Percentiles rank a stretch among this genome's conserved stretches.
These are phyloP conservation scores for Monosporozyma servazzii DNA, from an alignment of 805 yeast genomes.

Conservation along the genomic window DNA sequence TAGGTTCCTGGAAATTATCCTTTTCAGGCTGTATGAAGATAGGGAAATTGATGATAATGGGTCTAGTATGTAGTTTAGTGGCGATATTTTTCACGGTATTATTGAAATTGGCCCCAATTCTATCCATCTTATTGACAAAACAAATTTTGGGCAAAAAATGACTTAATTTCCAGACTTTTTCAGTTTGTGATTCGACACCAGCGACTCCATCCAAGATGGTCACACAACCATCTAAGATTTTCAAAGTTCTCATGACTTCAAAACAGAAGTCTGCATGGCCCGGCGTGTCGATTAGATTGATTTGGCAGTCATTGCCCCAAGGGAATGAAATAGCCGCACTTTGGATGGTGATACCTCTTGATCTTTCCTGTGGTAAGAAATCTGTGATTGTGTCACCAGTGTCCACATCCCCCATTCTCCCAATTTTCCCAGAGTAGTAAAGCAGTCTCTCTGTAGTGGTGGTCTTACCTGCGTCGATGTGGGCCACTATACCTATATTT, in stretches of 20 bases:
- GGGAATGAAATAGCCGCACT: slow-evolving; percentile 90
- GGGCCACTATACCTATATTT: slow-evolving; percentile 96
- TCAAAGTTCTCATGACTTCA: slow-evolving; percentile 80
- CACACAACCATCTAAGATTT: slow-evolving; percentile 92
- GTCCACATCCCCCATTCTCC: slow-evolving; percentile 83
- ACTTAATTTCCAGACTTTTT: slow-evolving; percentile 92
- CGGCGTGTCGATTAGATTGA: slow-evolving; percentile 92
- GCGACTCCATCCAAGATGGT: slow-evolving; percentile 92
- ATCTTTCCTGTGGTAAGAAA: slow-evolving; percentile 79
- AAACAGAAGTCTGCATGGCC: slow-evolving; percentile 97
- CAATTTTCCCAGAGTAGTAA: slow-evolving; percentile 76
- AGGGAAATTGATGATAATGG: slow-evolving; percentile 70
- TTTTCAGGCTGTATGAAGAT: slow-evolving; percentile 41
- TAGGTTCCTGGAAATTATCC: slow-evolving; percentile 12
- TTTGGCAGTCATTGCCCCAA: slow-evolving; percentile 57
- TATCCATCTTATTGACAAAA: slow-evolving; percentile 90
- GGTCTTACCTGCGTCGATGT: slow-evolving; percentile 97
- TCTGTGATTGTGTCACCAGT: slow-evolving; percentile 96
- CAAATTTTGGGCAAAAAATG: slow-evolving; percentile 65
- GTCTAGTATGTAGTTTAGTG: slow-evolving; percentile 62
- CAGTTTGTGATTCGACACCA: slow-evolving; percentile 97
- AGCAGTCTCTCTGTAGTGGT: slow-evolving; percentile 95
- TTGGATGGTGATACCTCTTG: slow-evolving; percentile 91
- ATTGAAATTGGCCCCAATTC: slow-evolving; percentile 91
- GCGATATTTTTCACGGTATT: slow-evolving; percentile 82